Conservation (phyloP, 495 filamentous ascomycete species). For the Thozetella sp. region DNA sequence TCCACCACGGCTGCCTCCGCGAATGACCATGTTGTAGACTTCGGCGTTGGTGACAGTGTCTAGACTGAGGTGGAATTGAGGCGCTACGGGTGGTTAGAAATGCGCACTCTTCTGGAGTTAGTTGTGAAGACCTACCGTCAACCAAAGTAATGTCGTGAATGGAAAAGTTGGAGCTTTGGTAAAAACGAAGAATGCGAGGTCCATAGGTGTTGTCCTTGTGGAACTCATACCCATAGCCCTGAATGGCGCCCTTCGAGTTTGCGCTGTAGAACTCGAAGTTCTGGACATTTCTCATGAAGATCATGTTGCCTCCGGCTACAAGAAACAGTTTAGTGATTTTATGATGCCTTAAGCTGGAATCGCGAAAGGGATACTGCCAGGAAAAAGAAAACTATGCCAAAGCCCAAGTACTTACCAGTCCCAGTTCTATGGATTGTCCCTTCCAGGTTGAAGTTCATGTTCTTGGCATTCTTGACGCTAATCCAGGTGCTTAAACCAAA, state of each 20-base stretch:
- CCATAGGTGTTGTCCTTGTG: slow-evolving; percentile 6
- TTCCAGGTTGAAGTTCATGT: slow-evolving; percentile 32
- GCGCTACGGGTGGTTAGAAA: too few species aligned
- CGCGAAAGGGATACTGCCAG: too few species aligned
- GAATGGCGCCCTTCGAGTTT: slow-evolving; percentile 50
- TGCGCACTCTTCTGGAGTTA: too few species aligned
- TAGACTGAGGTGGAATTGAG: slow-evolving; percentile 48
- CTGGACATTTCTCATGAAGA: slow-evolving; percentile 43
- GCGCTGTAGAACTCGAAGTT: slow-evolving; percentile 57
- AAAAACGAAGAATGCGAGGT: neutral
- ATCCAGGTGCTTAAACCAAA: slow-evolving; percentile 27
- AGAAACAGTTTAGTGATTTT: too few species aligned
- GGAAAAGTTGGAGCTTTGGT: slow-evolving; percentile 35
- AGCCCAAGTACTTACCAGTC: too few species aligned
- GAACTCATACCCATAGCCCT: slow-evolving; percentile 49
- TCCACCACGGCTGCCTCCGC: slow-evolving; percentile 51
- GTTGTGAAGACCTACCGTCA: too few species aligned
- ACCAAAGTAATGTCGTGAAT: slow-evolving; percentile 51
- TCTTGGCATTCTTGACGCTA: slow-evolving; percentile 9
- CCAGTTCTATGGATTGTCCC: slow-evolving; percentile 42
- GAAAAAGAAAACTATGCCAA: too few species aligned
- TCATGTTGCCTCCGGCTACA: slow-evolving; percentile 51
- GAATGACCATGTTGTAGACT: slow-evolving; percentile 56
- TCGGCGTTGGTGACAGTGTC: slow-evolving; percentile 53
- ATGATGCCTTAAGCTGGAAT: too few species aligned